A percentile compares a stretch with the other conserved stretches of the same genome.
Conservation (phyloP, 352 stramenopile species). For the Thalassiosira ordinaria region DNA sequence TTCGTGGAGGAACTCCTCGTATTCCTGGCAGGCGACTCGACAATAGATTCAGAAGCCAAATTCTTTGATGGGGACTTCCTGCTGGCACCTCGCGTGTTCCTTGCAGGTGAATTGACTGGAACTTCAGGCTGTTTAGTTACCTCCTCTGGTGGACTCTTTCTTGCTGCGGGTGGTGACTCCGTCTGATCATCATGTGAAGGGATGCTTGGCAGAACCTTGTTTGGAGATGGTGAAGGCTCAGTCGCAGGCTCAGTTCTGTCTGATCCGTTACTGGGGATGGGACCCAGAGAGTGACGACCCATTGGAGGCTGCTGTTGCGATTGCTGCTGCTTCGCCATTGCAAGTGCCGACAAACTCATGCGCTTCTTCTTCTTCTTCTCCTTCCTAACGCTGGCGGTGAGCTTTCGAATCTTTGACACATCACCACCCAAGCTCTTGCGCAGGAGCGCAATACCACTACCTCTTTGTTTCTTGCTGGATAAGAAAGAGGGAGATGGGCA, state of each 20-base stretch:
- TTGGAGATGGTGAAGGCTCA: not conserved
- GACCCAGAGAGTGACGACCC: not conserved
- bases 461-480: constrained; percentile 41
- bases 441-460: constrained; percentile 1
- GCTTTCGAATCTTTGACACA: constrained; percentile 44
- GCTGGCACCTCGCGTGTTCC: not conserved
- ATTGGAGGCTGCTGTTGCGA: not conserved
- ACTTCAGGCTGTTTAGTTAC: not conserved
- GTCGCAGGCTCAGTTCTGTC: not conserved
- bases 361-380: constrained; percentile 40
- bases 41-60: not conserved
- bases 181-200: not conserved
- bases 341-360: constrained; percentile 31
- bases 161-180: not conserved
- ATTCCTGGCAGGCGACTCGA: constrained; percentile 63
- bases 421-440: constrained; percentile 47
- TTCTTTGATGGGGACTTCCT: constrained; percentile 13
- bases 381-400: constrained; percentile 48
- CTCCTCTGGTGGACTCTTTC: constrained; percentile 2
- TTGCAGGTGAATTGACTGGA: constrained; percentile 6
- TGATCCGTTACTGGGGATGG: not conserved
- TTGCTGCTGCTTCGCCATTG: constrained; percentile 6
- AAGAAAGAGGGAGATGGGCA: no score
- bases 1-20: constrained; percentile 51
- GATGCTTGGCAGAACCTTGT: constrained; percentile 1